These are phyloP conservation scores for Thalia dealbata DNA, from an alignment of 176 grass and related monocot genomes.

Conservation along the genomic window DNA sequence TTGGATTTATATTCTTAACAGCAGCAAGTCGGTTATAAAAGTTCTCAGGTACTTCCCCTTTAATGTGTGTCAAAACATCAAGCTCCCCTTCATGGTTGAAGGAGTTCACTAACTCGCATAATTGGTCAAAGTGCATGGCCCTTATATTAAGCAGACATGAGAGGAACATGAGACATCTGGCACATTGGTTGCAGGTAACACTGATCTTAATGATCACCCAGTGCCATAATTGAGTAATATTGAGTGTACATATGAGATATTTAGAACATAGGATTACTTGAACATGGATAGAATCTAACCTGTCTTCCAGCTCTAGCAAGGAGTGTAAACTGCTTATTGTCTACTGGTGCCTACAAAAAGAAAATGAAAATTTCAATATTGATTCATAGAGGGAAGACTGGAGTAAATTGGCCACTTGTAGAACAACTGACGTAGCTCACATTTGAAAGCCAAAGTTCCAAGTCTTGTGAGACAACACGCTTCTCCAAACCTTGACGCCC, in stretches of 20 bases:
- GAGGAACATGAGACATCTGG: not conserved
- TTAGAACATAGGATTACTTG: not conserved
- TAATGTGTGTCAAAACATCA: not conserved
- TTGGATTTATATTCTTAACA: not conserved
- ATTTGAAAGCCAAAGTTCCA: constrained; percentile 95
- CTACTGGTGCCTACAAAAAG: constrained; percentile 48
- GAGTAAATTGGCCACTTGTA: constrained; percentile 1
- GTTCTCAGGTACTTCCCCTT: too few species aligned
- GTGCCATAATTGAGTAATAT: not conserved
- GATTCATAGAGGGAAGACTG: not conserved
- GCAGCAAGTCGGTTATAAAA: not conserved
- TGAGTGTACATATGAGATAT: not conserved
- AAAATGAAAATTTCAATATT: constrained; percentile 20
- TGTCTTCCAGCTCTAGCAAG: constrained; percentile 97
- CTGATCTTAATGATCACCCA: not conserved
- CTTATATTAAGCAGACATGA: not conserved
- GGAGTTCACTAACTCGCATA: not conserved
- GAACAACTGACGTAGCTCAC: constrained; percentile 28
- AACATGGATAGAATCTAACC: constrained; percentile 32
- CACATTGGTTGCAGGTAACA: not conserved
- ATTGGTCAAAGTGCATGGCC: not conserved
- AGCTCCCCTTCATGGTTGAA: not conserved
- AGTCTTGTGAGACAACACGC: constrained; percentile 92
- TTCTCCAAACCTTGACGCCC: constrained; percentile 78
- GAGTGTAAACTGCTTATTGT: constrained; percentile 85